Evolutionary conservation across 306 rosid genomes (phyloP).

Genomic region (Quercus gilva): DNA sequence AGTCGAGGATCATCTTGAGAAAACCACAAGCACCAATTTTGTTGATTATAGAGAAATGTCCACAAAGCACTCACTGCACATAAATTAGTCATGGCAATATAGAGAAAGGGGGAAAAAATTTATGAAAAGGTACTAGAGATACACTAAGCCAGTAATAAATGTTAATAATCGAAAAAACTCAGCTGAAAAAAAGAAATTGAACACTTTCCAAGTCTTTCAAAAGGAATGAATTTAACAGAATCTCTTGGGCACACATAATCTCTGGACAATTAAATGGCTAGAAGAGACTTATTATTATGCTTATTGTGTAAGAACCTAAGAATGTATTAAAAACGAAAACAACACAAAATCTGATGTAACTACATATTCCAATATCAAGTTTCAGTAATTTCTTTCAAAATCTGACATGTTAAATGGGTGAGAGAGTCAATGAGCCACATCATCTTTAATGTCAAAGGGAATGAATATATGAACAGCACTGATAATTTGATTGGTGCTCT

Average conservation of each 20-base stretch:
- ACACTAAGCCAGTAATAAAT: not conserved
- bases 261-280: not conserved
- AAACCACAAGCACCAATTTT: not conserved
- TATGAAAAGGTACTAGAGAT: not conserved
- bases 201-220: not conserved
- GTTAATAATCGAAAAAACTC: not conserved
- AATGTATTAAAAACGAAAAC: too few species aligned
- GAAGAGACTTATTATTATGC: not conserved
- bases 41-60: not conserved
- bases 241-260: not conserved
- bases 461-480: not conserved
- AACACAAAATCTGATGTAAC: not conserved
- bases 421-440: not conserved
- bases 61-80: not conserved
- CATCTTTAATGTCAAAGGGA: not conserved
- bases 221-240: not conserved
- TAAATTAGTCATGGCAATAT: not conserved
- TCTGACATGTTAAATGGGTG: not conserved
- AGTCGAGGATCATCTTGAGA: not conserved
- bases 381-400: not conserved
- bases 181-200: not conserved
- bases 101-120: not conserved
- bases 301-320: not conserved
- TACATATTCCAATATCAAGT: not conserved
- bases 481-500: not conserved